These are phyloP conservation scores for Chlorella sp. DNA, from an alignment of 139 green algal species.

Conservation along the genomic window DNA sequence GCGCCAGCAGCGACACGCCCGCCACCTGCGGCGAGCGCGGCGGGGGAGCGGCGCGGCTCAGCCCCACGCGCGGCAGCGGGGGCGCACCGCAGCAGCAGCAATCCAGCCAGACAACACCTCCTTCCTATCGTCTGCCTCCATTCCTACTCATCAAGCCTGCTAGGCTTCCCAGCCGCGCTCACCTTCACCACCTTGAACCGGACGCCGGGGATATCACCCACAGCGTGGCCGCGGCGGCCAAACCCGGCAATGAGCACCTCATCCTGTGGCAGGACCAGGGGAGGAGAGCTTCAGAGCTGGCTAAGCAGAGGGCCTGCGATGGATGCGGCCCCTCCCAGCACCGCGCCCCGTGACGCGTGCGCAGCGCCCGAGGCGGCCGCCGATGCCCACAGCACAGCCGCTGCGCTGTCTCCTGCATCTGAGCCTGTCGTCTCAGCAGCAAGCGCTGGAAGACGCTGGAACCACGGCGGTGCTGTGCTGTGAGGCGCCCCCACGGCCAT, in stretches of 20 bases:
- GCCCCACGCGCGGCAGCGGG: not conserved
- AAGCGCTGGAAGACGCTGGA: too few species aligned
- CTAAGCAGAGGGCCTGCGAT: too few species aligned
- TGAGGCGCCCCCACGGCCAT: too few species aligned
- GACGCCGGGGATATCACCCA: slow-evolving; percentile 99
- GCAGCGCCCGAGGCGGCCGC: too few species aligned
- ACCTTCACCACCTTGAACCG: slow-evolving; percentile 99
- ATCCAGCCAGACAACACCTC: not conserved
- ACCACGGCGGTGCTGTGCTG: too few species aligned
- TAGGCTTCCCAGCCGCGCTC: slow-evolving; percentile 4
- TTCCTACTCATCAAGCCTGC: not conserved
- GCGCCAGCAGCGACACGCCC: slow-evolving; percentile 94
- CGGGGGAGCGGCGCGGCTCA: not conserved
- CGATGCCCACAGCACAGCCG: too few species aligned
- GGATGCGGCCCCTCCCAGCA: too few species aligned
- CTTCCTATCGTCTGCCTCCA: not conserved
- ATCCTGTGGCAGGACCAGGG: slow-evolving; percentile 78
- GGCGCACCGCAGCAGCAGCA: not conserved
- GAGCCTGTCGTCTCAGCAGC: too few species aligned
- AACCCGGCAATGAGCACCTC: slow-evolving; percentile 99
- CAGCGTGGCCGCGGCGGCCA: slow-evolving; percentile 95
- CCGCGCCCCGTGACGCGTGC: too few species aligned
- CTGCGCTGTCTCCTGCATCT: too few species aligned
- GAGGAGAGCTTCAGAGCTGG: too few species aligned
- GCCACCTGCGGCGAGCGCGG: too few species aligned